Evolutionary conservation across 2,329 filamentous ascomycete species (phyloP).

Genomic region (Fusarium sulawesiense): DNA sequence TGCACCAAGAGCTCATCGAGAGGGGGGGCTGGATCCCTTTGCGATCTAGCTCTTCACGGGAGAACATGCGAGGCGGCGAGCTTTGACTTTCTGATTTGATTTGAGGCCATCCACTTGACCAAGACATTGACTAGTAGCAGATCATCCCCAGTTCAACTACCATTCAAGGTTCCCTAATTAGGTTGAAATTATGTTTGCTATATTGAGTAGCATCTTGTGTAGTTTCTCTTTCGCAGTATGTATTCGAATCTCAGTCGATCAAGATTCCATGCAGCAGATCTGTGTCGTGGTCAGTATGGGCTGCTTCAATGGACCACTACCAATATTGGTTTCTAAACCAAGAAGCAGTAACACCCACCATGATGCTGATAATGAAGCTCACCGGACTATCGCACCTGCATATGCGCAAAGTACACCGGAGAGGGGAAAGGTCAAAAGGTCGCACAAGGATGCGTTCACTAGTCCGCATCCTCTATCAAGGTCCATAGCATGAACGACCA

Average conservation of each 20-base stretch:
- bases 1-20: conserved; percentile 36
- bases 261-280: conserved; percentile 28
- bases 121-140: conserved; percentile 11
- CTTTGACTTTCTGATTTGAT: conserved; percentile 39
- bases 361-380: conserved; percentile 35
- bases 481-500: conserved; percentile 15
- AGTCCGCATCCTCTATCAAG: conserved; percentile 39
- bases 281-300: conserved; percentile 26
- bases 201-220: neutral
- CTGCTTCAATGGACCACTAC: conserved; percentile 4
- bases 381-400: conserved; percentile 39
- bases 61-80: conserved; percentile 38
- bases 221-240: neutral
- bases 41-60: conserved; percentile 40
- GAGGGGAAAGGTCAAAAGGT: conserved; percentile 39
- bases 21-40: conserved; percentile 34
- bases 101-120: conserved; percentile 41
- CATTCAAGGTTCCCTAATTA: conserved; percentile 19
- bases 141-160: conserved; percentile 25
- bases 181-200: conserved; percentile 16
- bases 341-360: conserved; percentile 37
- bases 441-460: conserved; percentile 32
- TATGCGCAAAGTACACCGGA: conserved; percentile 40
- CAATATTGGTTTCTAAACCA: conserved; percentile 27
- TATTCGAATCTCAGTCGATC: neutral